These are phyloP conservation scores for Trichoderma gracile DNA, from an alignment of 2,329 filamentous ascomycete genomes.

Conservation along the genomic window DNA sequence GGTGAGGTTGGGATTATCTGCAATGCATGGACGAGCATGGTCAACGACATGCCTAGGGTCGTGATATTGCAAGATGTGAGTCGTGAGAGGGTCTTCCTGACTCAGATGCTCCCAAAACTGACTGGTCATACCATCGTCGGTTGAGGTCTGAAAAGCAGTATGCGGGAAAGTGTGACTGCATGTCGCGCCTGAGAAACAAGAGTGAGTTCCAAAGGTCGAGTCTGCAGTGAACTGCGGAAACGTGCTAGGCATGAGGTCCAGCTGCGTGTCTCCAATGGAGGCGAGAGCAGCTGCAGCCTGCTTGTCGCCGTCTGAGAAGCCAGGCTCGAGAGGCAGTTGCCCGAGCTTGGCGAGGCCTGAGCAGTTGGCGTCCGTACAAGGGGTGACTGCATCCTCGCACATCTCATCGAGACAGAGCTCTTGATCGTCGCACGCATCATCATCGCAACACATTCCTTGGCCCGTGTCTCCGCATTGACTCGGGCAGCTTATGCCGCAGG, in stretches of 20 bases:
- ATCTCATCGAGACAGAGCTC: conserved; percentile 34
- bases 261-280: conserved; percentile 34
- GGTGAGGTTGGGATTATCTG: conserved; percentile 33
- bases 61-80: conserved; percentile 38
- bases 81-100: conserved; percentile 33
- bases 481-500: conserved; percentile 40
- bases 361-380: conserved; percentile 43
- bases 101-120: conserved; percentile 29
- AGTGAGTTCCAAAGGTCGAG: conserved; percentile 1
- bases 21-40: conserved; percentile 34
- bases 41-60: conserved; percentile 32
- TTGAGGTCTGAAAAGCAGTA: conserved; percentile 26
- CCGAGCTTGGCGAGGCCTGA: conserved; percentile 23
- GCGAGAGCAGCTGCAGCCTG: conserved; percentile 37
- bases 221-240: conserved; percentile 8
- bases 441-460: conserved; percentile 40
- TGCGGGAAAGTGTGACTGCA: conserved; percentile 5
- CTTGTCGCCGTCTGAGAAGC: conserved; percentile 32
- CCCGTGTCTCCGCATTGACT: conserved; percentile 40
- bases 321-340: not conserved
- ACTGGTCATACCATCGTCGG: conserved; percentile 23
- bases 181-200: not conserved
- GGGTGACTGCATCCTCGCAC: conserved; percentile 40
- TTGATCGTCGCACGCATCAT: conserved; percentile 37
- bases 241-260: not conserved